Conservation (phyloP, 257 asterid species). For the Scutellaria barbata region DNA sequence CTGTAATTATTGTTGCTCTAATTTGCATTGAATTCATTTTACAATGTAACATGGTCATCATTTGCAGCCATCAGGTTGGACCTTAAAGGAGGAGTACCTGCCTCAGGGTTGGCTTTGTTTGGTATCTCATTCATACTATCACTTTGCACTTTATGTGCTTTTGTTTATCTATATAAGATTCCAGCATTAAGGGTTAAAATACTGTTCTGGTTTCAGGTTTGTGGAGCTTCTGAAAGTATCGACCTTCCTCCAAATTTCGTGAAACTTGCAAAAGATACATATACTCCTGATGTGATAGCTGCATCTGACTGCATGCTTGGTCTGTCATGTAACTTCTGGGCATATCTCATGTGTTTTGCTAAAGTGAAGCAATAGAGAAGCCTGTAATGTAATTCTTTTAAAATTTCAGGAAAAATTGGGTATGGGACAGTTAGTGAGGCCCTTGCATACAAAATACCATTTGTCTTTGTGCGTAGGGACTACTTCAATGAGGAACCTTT, state of each 20-base stretch:
- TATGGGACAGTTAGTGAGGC: slow-evolving; percentile 99
- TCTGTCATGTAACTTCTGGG: slow-evolving; percentile 41
- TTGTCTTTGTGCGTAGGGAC: slow-evolving; percentile 96
- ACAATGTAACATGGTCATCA: slow-evolving; percentile 14
- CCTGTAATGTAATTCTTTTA: slow-evolving; percentile 9
- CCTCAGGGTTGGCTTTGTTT: slow-evolving; percentile 97
- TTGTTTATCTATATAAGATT: slow-evolving; percentile 15
- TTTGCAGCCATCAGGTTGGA: slow-evolving; percentile 97
- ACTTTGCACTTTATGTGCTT: slow-evolving; percentile 1
- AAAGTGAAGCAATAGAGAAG: slow-evolving; percentile 23
- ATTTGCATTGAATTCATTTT: slow-evolving; percentile 21
- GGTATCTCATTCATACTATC: slow-evolving; percentile 52
- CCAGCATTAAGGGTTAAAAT: slow-evolving; percentile 19
- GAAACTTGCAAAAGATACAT: slow-evolving; percentile 84
- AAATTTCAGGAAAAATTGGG: slow-evolving; percentile 88
- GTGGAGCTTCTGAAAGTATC: slow-evolving; percentile 89
- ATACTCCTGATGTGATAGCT: slow-evolving; percentile 94
- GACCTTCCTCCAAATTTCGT: slow-evolving; percentile 86
- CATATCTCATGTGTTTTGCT: slow-evolving; percentile 17
- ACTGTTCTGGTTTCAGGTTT: slow-evolving; percentile 61
- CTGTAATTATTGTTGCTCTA: neutral
- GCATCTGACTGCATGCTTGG: slow-evolving; percentile 99
- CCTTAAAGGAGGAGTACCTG: slow-evolving; percentile 84
- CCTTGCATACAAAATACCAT: slow-evolving; percentile 90
- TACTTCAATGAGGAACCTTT: slow-evolving; percentile 98